Evolutionary conservation across 176 grass and related monocot species (phyloP), one percentile per base, ranked within the genome.

Genomic region (Musa troglodytarum): DNA sequence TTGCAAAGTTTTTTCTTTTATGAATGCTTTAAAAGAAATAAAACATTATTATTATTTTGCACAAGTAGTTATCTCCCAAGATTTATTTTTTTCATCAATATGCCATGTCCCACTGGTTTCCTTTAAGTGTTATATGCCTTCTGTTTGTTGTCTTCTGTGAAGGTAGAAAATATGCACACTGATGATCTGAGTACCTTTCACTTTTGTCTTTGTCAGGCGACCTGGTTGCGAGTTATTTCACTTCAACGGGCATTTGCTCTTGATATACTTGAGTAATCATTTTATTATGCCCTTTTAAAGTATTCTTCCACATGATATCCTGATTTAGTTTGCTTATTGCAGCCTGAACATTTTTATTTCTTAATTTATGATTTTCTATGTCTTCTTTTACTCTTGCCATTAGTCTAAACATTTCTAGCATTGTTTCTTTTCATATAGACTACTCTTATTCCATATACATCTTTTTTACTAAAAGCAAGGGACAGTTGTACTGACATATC

Each of bases 181-280:
- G 69, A 54, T 49, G 63, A 79, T 57, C 25, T 86, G 19, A 78
- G 71, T 49, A 68, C 23, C 67, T 53, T 53, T 16, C 50, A 14
- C 71, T 75, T 83, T 29, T 29, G 49, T 82, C 74, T 68, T 54
- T 64, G 71, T 85, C 43, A 98, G 94, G 90, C 84, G 73, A 87
- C 29, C 17, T 98, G 94, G 94, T 84, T 98, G 50, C 86, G 81
- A 77, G 85, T 84, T 87, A 78, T 87, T 83, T 98, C 86, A 50
- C 79, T 93, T 53, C 94, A 91, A 74, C 81, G 90, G 82, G 89
- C 88, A 81, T 93, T 98, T 89, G 78, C 86, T 82, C 94, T 98
- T 78, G 94, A 98, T 86, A 93, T 98, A 81, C 86, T 93, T 53
- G 94, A 98, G 94, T 98, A 85, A 91, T 86, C 75, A 70, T 49